Evolutionary conservation across 768 basidiomycete genomes (phyloP), one percentile per base, ranked within the genome.

Genomic region (Phaffia australis): DNA sequence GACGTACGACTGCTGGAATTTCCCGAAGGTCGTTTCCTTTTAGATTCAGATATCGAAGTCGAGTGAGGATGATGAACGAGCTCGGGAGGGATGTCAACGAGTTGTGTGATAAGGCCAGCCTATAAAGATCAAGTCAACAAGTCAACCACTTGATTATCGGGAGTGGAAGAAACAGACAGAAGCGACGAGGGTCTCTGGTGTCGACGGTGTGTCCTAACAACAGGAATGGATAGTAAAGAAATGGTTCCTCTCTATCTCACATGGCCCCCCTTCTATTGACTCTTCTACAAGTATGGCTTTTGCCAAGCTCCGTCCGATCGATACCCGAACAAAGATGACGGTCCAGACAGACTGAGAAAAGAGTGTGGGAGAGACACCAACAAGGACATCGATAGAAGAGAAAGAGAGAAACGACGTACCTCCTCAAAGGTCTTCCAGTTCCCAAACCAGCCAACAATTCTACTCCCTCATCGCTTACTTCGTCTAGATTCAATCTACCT

Each of bases 71-170:
- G 18, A 68, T 65, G 66, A 77, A 76, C 9, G 73, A 73, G 63
- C 80, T 81, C 25, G 91, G 90, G 55, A 94, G 80, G 1, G 83
- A 84, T 55, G 84, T 80, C 30, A 99, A 80, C 51, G 84, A 83
- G 75, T 99, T 99, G 75, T 87, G 82, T 19, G 86, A 85, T 30
- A 99, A 79, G 11, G 95, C 86, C 68, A 99, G 84, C 73, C 92
- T 95, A 69, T 23, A 16, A 52, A 42, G 32, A 16, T 11, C 35
- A 42, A 4, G 11, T 42, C 35, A 42, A 11, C 35, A 42, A 42
- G 35, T 42, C 11, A 35, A 46, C 50, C 23, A 66, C 47, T 55
- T 42, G 35, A 11, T 42, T 11, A 11, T 42, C 11, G 4, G 35
- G 11, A 42, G 35, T 5, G 11, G 46, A 57, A 49, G 32, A 29